Evolutionary conservation across 2,329 filamentous ascomycete genomes (phyloP).

Genomic region (Diaporthe ilicicola): DNA sequence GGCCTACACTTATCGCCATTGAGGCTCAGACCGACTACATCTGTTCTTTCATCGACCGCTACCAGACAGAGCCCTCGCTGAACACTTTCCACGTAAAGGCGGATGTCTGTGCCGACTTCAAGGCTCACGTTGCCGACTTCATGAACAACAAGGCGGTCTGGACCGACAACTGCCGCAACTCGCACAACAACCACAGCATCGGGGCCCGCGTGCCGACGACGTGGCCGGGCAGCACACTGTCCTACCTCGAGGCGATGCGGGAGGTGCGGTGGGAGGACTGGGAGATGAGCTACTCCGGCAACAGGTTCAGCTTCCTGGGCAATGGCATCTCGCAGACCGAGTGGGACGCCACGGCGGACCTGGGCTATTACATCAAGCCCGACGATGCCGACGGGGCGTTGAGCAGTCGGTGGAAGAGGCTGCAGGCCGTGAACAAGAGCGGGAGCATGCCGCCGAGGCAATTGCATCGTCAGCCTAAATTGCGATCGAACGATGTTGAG

Average conservation of each 20-base stretch:
- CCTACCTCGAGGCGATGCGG: conserved; percentile 1
- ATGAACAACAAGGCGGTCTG: not conserved
- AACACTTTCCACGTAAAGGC: not conserved
- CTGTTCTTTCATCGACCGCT: not conserved
- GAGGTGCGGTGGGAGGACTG: conserved; percentile 3
- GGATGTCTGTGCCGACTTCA: not conserved
- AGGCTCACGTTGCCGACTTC: not conserved
- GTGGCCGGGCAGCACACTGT: not conserved
- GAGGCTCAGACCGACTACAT: not conserved
- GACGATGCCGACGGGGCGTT: not conserved
- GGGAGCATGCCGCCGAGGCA: not conserved
- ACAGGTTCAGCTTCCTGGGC: not conserved
- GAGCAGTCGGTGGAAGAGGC: not conserved
- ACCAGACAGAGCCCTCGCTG: not conserved
- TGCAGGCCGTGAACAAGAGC: not conserved
- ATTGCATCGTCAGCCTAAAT: not conserved
- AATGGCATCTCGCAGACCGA: not conserved
- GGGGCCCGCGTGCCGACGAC: not conserved
- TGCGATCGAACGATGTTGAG: not conserved
- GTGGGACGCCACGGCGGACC: not conserved
- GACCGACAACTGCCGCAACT: not conserved
- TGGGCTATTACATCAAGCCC: not conserved
- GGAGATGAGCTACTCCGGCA: not conserved
- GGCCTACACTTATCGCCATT: not conserved
- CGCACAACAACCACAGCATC: not conserved